Evolutionary conservation across 1,139 yeast species (phyloP), one percentile per base, ranked within the genome.

Genomic region (Candida glucosophila): DNA sequence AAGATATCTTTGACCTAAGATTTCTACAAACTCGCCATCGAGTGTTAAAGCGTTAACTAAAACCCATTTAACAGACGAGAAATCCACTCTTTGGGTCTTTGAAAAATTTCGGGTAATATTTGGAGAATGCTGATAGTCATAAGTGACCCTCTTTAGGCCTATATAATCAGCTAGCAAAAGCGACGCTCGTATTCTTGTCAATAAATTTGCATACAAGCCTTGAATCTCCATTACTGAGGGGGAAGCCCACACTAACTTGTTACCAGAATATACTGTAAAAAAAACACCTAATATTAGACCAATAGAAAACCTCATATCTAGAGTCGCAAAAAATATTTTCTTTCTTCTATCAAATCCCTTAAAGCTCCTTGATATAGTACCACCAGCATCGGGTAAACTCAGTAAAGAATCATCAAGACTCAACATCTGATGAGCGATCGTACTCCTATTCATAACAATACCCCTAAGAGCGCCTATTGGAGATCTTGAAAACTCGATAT

Each of bases 391-490:
- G 1, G 88, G 83, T 44, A 65, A 59, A 30, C 83, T 75, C 45
- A 73, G 70, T 12, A 90, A 55, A 15, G 92, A 73, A 5, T 74
- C 67, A 9, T 80, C 68, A 19, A 92, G 48, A 28, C 85, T 72
- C 32, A 73, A 68, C 90, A 90, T 83, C 47, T 90, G 98, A 41
- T 85, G 92, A 42, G 81, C 66, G 11, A 92, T 71, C 0, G 95
- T 86, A 32, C 85, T 64, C 44, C 90, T 97, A 17, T 92, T 80
- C 47, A 92, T 69, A 1, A 93, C 95, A 20, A 92, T 94, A 5
- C 99, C 99, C 29, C 95, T 67, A 18, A 86, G 55, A 39, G 88
- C 94, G 2, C 97, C 97, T 12, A 83, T 73, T 0, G 97, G 94
- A 2, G 93, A 80, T 39, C 92, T 68, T 1, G 93, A 76, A 47